Conservation (phyloP, 257 asterid species). For the Solanum tarijense region DNA sequence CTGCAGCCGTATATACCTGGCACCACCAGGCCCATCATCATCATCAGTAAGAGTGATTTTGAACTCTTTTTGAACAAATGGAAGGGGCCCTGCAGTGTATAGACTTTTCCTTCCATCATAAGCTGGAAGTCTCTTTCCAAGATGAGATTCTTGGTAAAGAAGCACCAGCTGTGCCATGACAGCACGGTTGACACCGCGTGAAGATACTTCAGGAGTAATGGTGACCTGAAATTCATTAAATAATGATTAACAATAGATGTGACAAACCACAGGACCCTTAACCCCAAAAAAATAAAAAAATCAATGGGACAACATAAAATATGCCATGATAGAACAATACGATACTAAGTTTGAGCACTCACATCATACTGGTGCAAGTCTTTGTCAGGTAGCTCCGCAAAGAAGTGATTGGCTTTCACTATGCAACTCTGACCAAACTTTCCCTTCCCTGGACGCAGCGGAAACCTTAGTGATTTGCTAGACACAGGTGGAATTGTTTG, state of each 20-base stretch:
- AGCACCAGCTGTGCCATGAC: conserved; percentile 75
- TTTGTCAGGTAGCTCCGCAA: conserved; percentile 84
- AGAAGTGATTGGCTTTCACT: conserved; percentile 91
- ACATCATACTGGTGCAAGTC: conserved; percentile 95
- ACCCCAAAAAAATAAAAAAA: not conserved
- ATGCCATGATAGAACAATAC: not conserved
- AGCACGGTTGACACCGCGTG: conserved; percentile 84
- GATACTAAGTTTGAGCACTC: conserved; percentile 9
- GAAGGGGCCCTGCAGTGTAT: conserved; percentile 92
- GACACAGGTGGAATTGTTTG: conserved; percentile 62
- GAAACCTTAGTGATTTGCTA: conserved; percentile 77
- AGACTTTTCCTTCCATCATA: conserved; percentile 95
- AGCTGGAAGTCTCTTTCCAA: conserved; percentile 89
- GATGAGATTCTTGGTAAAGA: conserved; percentile 60
- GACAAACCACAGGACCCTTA: not conserved
- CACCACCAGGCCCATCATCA: conserved; percentile 59
- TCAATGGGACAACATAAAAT: not conserved
- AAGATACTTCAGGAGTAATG: conserved; percentile 69
- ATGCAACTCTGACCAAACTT: conserved; percentile 53
- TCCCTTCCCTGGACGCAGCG: conserved; percentile 88
- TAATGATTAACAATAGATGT: not conserved
- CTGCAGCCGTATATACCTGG: conserved; percentile 26
- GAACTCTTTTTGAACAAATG: conserved; percentile 65
- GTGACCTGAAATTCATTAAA: conserved; percentile 40
- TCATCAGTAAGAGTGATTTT: conserved; percentile 59